Conservation (phyloP, 2,329 filamentous ascomycete genomes). For the Aspergillus quadrilineatus region DNA sequence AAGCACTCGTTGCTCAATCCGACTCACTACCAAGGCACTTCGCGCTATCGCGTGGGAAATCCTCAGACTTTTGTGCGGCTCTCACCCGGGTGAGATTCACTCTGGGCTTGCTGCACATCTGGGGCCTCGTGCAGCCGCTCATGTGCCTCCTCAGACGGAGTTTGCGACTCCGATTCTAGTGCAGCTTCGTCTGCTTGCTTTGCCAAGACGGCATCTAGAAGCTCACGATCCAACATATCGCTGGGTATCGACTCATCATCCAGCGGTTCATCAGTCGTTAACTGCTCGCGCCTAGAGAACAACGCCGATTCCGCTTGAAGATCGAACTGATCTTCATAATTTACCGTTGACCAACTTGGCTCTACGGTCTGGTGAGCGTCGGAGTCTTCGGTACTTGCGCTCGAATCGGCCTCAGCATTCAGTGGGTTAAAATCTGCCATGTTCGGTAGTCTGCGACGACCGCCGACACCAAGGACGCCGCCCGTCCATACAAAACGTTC, state of each 20-base stretch:
- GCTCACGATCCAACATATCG: background rate
- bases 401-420: background rate
- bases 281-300: slow-evolving; percentile 14
- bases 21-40: background rate
- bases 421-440: slow-evolving; percentile 1
- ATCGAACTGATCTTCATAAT: slow-evolving; percentile 27
- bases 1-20: background rate
- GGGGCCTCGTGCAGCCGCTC: background rate
- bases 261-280: slow-evolving; percentile 21
- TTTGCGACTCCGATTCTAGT: background rate
- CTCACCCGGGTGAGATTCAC: too few relatives aligned
- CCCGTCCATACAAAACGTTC: slow-evolving; percentile 36
- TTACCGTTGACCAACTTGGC: slow-evolving; percentile 15
- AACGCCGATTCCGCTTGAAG: slow-evolving; percentile 27
- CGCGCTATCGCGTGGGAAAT: background rate
- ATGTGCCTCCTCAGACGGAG: background rate
- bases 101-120: background rate
- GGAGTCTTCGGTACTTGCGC: background rate
- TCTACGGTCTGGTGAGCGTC: slow-evolving; percentile 1
- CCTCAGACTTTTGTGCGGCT: too few relatives aligned
- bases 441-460: slow-evolving; percentile 18
- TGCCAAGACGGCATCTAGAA: background rate
- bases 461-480: slow-evolving; percentile 32
- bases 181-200: background rate
- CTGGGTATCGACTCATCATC: slow-evolving; percentile 19